Percentiles rank a stretch among this genome's conserved stretches.
phyloP scores from a whole-genome alignment of 371 early-diverging fungal species.

The Saksenaea vasiformis region DNA sequence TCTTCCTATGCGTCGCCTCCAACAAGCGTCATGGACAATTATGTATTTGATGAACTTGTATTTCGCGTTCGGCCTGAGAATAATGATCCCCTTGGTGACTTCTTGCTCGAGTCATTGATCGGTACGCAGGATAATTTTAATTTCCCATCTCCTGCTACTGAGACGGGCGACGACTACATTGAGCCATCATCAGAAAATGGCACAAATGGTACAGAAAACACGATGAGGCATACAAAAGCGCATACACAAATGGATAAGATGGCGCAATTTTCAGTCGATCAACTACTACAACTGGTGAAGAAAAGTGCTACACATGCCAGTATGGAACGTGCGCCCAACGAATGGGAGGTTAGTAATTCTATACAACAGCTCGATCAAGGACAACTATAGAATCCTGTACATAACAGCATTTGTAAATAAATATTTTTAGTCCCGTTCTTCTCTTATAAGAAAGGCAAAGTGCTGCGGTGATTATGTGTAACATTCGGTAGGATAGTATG shows the following conservation, averaged over 20 bases:
- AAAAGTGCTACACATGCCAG: conserved; percentile 5
- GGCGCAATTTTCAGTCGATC: conserved; percentile 15
- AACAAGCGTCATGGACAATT: not conserved
- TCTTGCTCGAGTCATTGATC: not conserved
- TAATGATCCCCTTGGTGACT: not conserved
- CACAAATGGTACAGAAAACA: not conserved
- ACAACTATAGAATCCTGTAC: conserved; percentile 16
- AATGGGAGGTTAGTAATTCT: conserved; percentile 30
- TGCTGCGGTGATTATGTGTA: not conserved
- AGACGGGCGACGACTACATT: not conserved
- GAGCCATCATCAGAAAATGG: not conserved
- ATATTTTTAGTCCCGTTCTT: not conserved
- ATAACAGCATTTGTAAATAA: not conserved
- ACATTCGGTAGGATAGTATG: not conserved
- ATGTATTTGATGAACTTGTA: not conserved
- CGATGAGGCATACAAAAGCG: not conserved
- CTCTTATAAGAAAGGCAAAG: not conserved
- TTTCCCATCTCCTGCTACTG: conserved; percentile 4
- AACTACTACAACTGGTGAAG: conserved; percentile 11
- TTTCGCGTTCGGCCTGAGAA: not conserved
- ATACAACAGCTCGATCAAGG: conserved; percentile 19
- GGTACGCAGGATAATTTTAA: not conserved
- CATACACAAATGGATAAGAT: conserved; percentile 6
- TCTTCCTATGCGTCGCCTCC: not conserved
- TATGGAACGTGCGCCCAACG: conserved; percentile 14